Evolutionary conservation across 2,329 filamentous ascomycete species (phyloP), one percentile per base, ranked within the genome.

Genomic region (Aspergillus sp.): DNA sequence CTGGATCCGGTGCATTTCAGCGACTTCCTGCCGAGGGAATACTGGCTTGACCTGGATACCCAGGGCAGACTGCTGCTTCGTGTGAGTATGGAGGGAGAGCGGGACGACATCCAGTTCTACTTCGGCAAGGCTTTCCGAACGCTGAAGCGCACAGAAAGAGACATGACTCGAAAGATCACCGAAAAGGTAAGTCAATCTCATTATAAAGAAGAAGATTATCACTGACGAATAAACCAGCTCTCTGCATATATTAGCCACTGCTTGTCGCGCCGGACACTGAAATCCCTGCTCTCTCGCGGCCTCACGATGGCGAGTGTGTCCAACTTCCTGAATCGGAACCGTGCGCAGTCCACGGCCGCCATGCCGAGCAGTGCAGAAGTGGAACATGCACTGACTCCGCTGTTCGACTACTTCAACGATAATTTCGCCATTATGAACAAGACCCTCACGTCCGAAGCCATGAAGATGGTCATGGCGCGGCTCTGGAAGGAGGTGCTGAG

Each of bases 371-470:
- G 84, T 29, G 81, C 80, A 5, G 91, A 97, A 54, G 81, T 96
- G 17, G 88, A 90, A 59, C 87, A 87, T 61, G 91, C 91, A 0
- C 77, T 99, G 11, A 86, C 88, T 61, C 88, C 91, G 4, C 81
- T 99, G 1, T 94, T 97, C 68, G 83, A 86, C 49, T 99, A 99
- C 71, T 99, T 99, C 68, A 90, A 99, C 69, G 93, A 97, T 69
- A 99, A 99, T 66, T 99, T 99, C 72, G 91, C 91, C 54, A 96
- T 97, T 62, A 96, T 99, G 92, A 97, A 97, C 75, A 86, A 94
- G 71, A 97, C 93, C 0, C 78, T 99, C 52, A 97, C 94, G 1
- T 88, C 91, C 53, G 87, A 91, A 52, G 95, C 94, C n/a, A 97
- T 99, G 93, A 86, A 92, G 63, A 92, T 94, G 69, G 94, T 99